Percentiles rank a stretch among this genome's conserved stretches.
These are phyloP conservation scores for Mycena capillaripes DNA, from an alignment of 768 basidiomycete species.

Conservation along the genomic window DNA sequence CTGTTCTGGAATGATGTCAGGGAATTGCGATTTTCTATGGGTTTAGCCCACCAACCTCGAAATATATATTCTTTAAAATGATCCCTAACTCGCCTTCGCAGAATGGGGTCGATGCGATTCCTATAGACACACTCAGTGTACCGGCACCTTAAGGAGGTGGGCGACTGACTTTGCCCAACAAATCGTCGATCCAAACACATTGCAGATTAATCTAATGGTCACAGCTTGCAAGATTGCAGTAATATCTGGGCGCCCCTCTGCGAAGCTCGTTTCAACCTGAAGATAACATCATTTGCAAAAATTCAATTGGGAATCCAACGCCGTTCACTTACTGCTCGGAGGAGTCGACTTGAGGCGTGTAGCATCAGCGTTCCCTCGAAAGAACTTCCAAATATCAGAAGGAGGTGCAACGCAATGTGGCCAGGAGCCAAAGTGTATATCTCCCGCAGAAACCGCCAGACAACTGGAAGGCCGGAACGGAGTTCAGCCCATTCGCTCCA, in stretches of 20 bases:
- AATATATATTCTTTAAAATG: slow-evolving; percentile 19
- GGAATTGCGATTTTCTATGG: too few species aligned
- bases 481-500: neutral
- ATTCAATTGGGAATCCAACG: neutral
- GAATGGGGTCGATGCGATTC: neutral
- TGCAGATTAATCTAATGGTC: neutral
- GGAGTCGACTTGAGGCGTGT: neutral
- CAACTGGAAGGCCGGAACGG: neutral
- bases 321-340: neutral
- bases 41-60: neutral
- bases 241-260: neutral
- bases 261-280: slow-evolving; percentile 19
- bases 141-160: neutral
- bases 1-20: neutral
- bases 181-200: neutral
- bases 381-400: neutral
- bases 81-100: neutral
- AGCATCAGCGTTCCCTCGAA: slow-evolving; percentile 10
- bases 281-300: too few species aligned
- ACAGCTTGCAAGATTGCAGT: slow-evolving; percentile 4
- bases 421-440: neutral
- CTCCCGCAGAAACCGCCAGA: slow-evolving; percentile 19
- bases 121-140: neutral
- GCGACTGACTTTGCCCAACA: neutral
- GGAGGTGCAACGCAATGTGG: neutral